A percentile compares a stretch with the other conserved stretches of the same genome.
phyloP scores from a whole-genome alignment of 139 green algal species.

The Desmodesmus armatus region DNA sequence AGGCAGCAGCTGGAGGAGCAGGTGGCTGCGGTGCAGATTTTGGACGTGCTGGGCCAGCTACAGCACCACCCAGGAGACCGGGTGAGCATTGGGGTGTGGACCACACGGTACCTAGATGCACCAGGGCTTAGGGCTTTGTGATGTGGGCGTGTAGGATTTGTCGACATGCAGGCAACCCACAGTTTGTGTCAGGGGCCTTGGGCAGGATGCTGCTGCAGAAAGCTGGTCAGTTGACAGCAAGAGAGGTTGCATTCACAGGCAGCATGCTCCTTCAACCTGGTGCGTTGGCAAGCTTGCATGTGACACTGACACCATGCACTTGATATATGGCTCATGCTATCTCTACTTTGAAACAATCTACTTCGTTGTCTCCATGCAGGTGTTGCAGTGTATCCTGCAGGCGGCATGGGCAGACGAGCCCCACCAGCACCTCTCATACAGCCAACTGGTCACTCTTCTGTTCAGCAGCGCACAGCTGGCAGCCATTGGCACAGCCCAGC shows the following conservation, averaged over 20 bases:
- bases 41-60: slow-evolving; percentile 28
- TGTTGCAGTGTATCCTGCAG: background rate
- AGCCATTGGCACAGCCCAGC: background rate
- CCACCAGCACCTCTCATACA: background rate
- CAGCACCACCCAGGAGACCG: background rate
- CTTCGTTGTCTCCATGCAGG: no score
- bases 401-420: background rate
- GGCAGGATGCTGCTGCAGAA: background rate
- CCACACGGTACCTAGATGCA: background rate
- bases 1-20: slow-evolving; percentile 19
- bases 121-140: background rate
- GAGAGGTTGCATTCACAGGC: background rate
- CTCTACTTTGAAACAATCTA: background rate
- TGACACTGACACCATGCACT: background rate
- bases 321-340: slow-evolving; percentile 2
- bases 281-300: background rate
- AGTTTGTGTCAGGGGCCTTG: background rate
- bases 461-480: slow-evolving; percentile 22
- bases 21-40: slow-evolving; percentile 1
- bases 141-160: background rate
- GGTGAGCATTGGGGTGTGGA: background rate
- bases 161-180: background rate
- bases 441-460: background rate
- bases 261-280: background rate
- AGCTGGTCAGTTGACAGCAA: background rate